Percentiles rank a stretch among this genome's conserved stretches.
These are phyloP conservation scores for Boletus smithii DNA, from an alignment of 1,284 basidiomycete species.

Conservation along the genomic window DNA sequence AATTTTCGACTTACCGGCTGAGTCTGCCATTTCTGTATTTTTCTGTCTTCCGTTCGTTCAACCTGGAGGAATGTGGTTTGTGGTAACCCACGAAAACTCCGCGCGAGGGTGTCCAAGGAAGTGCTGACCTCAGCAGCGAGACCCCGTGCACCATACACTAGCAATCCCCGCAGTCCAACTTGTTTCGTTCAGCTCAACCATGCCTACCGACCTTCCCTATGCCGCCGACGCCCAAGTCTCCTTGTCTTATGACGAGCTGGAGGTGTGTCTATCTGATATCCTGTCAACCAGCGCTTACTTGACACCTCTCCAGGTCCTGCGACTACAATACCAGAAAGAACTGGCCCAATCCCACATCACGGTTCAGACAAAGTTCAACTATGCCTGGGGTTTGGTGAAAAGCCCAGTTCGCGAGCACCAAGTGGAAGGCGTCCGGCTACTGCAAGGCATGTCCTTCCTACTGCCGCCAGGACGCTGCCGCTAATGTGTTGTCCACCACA, in stretches of 20 bases:
- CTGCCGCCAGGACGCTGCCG: not conserved
- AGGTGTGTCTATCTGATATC: constrained; percentile 45
- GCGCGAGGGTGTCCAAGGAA: not conserved
- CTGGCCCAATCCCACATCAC: constrained; percentile 81
- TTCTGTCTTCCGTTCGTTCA: constrained; percentile 12
- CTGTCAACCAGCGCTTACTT: not conserved
- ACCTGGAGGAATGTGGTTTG: constrained; percentile 24
- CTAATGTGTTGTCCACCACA: constrained; percentile 12
- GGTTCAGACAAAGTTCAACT: constrained; percentile 97
- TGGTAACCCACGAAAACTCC: constrained; percentile 26
- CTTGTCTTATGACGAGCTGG: constrained; percentile 84
- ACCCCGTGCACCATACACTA: constrained; percentile 20
- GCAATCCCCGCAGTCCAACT: constrained; percentile 13
- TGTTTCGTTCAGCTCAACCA: constrained; percentile 26
- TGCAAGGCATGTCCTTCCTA: constrained; percentile 68
- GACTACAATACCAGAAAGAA: constrained; percentile 87
- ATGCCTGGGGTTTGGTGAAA: constrained; percentile 94
- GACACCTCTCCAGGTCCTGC: constrained; percentile 59
- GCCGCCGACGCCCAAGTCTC: constrained; percentile 93
- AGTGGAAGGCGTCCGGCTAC: constrained; percentile 83
- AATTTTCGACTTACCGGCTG: constrained; percentile 29
- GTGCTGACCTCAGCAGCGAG: constrained; percentile 30
- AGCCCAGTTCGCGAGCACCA: constrained; percentile 80
- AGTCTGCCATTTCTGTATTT: constrained; percentile 43
- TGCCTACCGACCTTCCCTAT: constrained; percentile 89